Evolutionary conservation across 306 rosid species (phyloP).

Genomic region (Quercus robur): DNA sequence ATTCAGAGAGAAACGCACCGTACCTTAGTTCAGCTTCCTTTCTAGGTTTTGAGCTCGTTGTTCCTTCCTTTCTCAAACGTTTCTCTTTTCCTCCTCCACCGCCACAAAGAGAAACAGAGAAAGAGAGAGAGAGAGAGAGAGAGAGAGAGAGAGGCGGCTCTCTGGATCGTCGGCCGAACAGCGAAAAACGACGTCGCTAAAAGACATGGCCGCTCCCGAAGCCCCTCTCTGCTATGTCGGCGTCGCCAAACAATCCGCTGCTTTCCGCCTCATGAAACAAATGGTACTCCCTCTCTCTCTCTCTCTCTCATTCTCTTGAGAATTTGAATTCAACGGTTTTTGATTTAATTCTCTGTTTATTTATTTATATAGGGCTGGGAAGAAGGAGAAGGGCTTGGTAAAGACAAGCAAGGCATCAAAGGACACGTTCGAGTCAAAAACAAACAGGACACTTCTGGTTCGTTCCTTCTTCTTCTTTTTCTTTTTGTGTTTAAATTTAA

Average conservation of each 20-base stretch:
- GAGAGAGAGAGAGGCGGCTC: neutral
- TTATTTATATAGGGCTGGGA: slow-evolving; percentile 74
- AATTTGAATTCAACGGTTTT: neutral
- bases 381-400: slow-evolving; percentile 99
- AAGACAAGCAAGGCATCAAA: slow-evolving; percentile 94
- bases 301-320: neutral
- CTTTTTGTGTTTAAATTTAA: neutral
- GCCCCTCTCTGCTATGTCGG: slow-evolving; percentile 88
- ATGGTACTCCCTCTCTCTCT: slow-evolving; percentile 46
- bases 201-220: slow-evolving; percentile 89
- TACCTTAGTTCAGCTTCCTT: neutral
- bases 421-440: slow-evolving; percentile 72
- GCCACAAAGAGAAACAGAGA: slow-evolving; percentile 11
- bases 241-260: slow-evolving; percentile 82
- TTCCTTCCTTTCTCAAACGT: neutral
- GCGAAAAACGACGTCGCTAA: neutral
- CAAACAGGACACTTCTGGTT: slow-evolving; percentile 89
- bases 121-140: too few species aligned
- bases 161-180: slow-evolving; percentile 12
- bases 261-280: slow-evolving; percentile 97
- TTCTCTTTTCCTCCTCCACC: slow-evolving; percentile 3
- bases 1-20: too few species aligned
- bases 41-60: slow-evolving; percentile 20
- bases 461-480: neutral
- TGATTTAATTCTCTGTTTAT: neutral